A percentile compares a stretch with the other conserved stretches of the same genome.
These are phyloP conservation scores for button mushroom (Agaricus bisporus) DNA, from an alignment of 768 basidiomycete genomes.

Conservation along the genomic window DNA sequence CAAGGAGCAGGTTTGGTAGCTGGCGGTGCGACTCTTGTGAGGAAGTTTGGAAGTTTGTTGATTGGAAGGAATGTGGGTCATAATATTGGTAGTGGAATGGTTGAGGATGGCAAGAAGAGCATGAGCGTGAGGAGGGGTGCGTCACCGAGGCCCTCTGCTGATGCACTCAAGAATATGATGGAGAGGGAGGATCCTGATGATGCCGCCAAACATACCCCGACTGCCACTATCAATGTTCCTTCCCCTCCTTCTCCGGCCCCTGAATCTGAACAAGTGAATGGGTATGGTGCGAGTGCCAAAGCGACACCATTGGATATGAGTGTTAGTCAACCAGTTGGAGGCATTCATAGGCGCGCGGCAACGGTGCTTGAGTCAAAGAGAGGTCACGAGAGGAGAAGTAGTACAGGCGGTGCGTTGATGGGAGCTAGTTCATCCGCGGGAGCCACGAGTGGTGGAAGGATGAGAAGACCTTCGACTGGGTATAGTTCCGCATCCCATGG, in stretches of 20 bases:
- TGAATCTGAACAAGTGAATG: not conserved
- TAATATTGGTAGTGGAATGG: not conserved
- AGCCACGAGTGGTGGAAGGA: conserved; percentile 35
- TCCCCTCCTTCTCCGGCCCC: not conserved
- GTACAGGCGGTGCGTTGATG: conserved; percentile 60
- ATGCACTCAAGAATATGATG: conserved; percentile 20
- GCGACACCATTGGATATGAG: conserved; percentile 28
- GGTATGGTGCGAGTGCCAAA: conserved; percentile 11
- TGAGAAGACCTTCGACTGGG: conserved; percentile 68
- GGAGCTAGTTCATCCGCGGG: conserved; percentile 12
- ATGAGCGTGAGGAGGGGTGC: conserved; percentile 27
- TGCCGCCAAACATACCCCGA: conserved; percentile 6
- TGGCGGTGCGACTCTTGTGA: conserved; percentile 65
- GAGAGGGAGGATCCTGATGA: conserved; percentile 25
- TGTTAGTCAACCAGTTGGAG: conserved; percentile 52
- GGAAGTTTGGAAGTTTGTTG: conserved; percentile 70
- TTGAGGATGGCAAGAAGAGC: conserved; percentile 34
- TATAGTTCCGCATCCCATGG: conserved; percentile 31
- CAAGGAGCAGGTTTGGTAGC: conserved; percentile 24
- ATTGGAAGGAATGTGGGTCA: conserved; percentile 35
- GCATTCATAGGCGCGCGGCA: conserved; percentile 66
- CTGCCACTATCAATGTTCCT: conserved; percentile 1
- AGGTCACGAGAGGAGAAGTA: conserved; percentile 72
- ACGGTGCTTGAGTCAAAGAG: conserved; percentile 68
- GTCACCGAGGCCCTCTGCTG: conserved; percentile 22